phyloP scores from a whole-genome alignment of 2,329 filamentous ascomycete species.

The Ploettnerulaceae sp. region DNA sequence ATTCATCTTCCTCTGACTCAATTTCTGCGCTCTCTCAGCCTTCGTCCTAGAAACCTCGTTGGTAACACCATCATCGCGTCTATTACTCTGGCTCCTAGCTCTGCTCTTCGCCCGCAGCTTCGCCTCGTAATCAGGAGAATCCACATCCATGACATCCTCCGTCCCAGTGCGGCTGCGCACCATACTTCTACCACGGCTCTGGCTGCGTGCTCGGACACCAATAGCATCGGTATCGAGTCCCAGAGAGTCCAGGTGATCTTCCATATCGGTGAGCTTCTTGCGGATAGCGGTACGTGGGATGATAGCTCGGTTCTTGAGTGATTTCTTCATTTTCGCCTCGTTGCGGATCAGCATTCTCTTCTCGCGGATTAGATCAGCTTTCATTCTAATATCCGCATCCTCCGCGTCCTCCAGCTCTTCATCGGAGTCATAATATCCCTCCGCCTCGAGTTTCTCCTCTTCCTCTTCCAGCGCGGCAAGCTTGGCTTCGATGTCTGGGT shows the following conservation, averaged over 20 bases:
- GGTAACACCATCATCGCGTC: slow-evolving; percentile 71
- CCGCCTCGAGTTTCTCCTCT: slow-evolving; percentile 84
- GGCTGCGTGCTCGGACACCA: slow-evolving; percentile 65
- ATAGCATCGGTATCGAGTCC: slow-evolving; percentile 79
- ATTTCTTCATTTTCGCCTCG: slow-evolving; percentile 91
- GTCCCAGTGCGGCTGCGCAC: slow-evolving; percentile 58
- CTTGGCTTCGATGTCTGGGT: slow-evolving; percentile 93
- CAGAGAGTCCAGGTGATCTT: slow-evolving; percentile 76
- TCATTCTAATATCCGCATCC: slow-evolving; percentile 80
- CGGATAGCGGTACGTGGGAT: slow-evolving; percentile 80
- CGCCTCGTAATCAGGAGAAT: slow-evolving; percentile 49
- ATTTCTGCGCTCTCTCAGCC: slow-evolving; percentile 81
- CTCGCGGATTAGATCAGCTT: slow-evolving; percentile 92
- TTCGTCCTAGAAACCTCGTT: slow-evolving; percentile 63
- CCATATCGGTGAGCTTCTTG: slow-evolving; percentile 82
- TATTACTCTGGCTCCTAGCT: slow-evolving; percentile 61
- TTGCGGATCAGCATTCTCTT: slow-evolving; percentile 91
- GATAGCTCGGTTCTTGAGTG: slow-evolving; percentile 91
- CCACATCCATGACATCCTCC: slow-evolving; percentile 72
- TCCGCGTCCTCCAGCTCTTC: slow-evolving; percentile 78
- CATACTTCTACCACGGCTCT: slow-evolving; percentile 65
- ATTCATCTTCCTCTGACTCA: slow-evolving; percentile 98
- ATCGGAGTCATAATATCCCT: slow-evolving; percentile 91
- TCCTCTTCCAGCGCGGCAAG: slow-evolving; percentile 89
- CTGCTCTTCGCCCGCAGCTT: slow-evolving; percentile 71